Evolutionary conservation across 2,329 filamentous ascomycete species (phyloP).

Genomic region (Colletotrichum sp.): DNA sequence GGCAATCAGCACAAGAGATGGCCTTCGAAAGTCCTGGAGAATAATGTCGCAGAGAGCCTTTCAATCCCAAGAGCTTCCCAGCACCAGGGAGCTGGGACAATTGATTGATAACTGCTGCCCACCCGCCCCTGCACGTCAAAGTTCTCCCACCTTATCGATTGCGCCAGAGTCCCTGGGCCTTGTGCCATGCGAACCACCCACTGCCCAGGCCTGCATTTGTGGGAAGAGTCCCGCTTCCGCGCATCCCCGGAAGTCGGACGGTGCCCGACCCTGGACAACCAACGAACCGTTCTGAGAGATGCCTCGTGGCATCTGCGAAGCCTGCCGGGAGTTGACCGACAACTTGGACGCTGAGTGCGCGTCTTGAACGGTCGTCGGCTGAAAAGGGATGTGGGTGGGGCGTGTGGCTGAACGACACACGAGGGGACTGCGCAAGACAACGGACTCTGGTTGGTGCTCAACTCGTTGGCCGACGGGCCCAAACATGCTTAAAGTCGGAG

Average conservation of each 20-base stretch:
- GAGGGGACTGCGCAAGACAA: background rate
- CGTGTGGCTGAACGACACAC: background rate
- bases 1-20: background rate
- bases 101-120: background rate
- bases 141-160: background rate
- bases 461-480: background rate
- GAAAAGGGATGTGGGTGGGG: background rate
- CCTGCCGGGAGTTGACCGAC: slow-evolving; percentile 14
- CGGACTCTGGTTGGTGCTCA: background rate
- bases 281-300: background rate
- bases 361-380: background rate
- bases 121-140: background rate
- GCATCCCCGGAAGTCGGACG: background rate
- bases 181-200: slow-evolving; percentile 3
- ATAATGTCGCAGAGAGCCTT: background rate
- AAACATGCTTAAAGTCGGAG: background rate
- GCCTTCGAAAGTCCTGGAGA: background rate
- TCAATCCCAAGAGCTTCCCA: background rate
- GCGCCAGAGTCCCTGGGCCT: slow-evolving; percentile 5
- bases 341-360: background rate
- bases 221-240: background rate
- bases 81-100: background rate
- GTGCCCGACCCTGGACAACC: background rate
- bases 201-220: background rate
- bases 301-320: background rate